phyloP scores from a whole-genome alignment of 345 rosid species.

The Geranium brycei region DNA sequence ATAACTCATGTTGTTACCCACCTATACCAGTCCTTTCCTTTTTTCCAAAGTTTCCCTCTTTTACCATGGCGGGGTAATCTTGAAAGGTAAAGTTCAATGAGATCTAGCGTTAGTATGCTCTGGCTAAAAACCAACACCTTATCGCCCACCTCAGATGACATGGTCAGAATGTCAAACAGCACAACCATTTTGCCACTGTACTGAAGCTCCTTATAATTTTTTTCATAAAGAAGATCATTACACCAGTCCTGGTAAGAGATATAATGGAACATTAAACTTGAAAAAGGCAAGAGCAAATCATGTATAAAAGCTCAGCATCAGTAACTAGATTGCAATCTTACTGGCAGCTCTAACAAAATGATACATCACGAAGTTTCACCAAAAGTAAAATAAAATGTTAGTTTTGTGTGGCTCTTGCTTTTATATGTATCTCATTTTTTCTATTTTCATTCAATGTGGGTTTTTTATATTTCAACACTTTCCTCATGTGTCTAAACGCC shows the following conservation, averaged over 20 bases:
- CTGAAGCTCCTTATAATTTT: constrained; percentile 52
- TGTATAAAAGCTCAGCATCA: background rate
- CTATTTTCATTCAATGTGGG: too few species aligned
- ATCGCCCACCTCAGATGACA: constrained; percentile 67
- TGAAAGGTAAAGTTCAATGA: constrained; percentile 86
- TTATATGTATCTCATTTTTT: too few species aligned
- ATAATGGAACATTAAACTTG: background rate
- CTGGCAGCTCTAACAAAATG: background rate
- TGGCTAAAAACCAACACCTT: constrained; percentile 95
- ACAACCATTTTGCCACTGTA: constrained; percentile 97
- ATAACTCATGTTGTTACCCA: constrained; percentile 18
- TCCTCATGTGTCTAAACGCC: too few species aligned
- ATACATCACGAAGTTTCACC: background rate
- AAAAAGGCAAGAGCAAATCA: background rate
- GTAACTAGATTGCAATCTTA: background rate
- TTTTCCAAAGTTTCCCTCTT: constrained; percentile 80
- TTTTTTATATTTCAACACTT: too few species aligned
- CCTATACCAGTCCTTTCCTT: constrained; percentile 99
- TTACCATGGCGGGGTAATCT: constrained; percentile 60
- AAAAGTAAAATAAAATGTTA: too few species aligned
- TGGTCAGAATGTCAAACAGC: constrained; percentile 74
- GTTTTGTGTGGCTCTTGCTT: too few species aligned
- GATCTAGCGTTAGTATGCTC: constrained; percentile 96
- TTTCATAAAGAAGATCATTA: constrained; percentile 75
- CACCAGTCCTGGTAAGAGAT: constrained; percentile 74